Percentiles rank a stretch among this genome's conserved stretches.
Evolutionary conservation across 2,329 filamentous ascomycete species (phyloP).

Genomic region (Nigrospora sphaerica): DNA sequence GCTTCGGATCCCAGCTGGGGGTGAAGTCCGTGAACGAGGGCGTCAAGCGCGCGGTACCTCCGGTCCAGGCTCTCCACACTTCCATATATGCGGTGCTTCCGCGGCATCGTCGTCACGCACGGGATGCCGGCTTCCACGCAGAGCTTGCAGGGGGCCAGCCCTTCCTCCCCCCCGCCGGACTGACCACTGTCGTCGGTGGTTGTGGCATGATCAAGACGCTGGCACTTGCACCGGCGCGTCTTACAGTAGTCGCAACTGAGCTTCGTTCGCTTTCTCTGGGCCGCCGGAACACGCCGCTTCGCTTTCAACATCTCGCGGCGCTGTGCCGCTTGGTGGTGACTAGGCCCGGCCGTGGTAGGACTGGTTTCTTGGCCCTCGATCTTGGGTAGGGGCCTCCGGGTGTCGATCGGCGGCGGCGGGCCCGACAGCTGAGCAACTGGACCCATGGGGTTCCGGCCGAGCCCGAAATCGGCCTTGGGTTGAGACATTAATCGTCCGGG

Average conservation of each 20-base stretch:
- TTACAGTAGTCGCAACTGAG: conserved; percentile 29
- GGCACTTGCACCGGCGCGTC: conserved; percentile 25
- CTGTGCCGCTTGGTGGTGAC: conserved; percentile 5
- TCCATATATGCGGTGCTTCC: conserved; percentile 36
- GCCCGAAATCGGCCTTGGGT: no score
- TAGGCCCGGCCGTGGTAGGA: neutral
- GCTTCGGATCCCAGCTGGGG: conserved; percentile 27
- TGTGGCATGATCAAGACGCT: conserved; percentile 11
- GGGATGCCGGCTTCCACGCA: conserved; percentile 28
- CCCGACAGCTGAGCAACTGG: neutral
- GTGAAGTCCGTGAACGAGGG: conserved; percentile 31
- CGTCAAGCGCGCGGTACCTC: conserved; percentile 32
- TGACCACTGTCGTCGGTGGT: conserved; percentile 1
- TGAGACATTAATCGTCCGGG: no score
- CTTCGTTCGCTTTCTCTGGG: conserved; percentile 24
- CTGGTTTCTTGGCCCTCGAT: neutral
- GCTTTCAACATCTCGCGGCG: conserved; percentile 13
- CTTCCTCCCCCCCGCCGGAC: conserved; percentile 7
- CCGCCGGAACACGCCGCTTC: conserved; percentile 24
- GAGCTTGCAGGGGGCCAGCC: conserved; percentile 26
- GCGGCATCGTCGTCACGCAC: conserved; percentile 33
- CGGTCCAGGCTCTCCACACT: conserved; percentile 36
- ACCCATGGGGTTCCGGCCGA: no score
- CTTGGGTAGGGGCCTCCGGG: neutral
- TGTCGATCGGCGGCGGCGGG: neutral